phyloP scores from a whole-genome alignment of 208 protist species.

The Leishmania major region DNA sequence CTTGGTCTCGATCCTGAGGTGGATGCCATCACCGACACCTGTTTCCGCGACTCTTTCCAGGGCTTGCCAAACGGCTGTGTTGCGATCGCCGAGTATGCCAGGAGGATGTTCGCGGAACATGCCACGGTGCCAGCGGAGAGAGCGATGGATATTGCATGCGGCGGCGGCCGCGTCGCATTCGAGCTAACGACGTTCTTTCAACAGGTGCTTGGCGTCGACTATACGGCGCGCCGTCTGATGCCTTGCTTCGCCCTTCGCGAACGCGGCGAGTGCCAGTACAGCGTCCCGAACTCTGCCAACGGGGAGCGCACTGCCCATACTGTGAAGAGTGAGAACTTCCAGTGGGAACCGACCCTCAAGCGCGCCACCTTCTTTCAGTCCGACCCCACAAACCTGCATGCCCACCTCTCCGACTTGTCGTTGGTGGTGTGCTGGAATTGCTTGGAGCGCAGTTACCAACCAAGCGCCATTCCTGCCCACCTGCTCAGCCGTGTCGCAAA shows the following conservation, averaged over 20 bases:
- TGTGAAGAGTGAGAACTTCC: constrained; percentile 42
- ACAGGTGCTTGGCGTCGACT: constrained; percentile 84
- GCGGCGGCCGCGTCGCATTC: constrained; percentile 82
- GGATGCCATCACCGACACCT: constrained; percentile 72
- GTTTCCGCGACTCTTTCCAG: constrained; percentile 67
- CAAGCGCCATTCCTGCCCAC: constrained; percentile 71
- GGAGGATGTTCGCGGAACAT: constrained; percentile 49
- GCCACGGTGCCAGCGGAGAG: constrained; percentile 47
- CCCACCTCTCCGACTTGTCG: constrained; percentile 76
- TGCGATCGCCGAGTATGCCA: constrained; percentile 67
- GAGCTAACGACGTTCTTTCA: constrained; percentile 79
- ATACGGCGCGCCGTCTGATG: constrained; percentile 80
- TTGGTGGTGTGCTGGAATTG: constrained; percentile 90
- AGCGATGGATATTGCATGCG: constrained; percentile 86
- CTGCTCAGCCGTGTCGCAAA: constrained; percentile 58
- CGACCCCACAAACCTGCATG: constrained; percentile 88
- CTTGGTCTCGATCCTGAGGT: constrained; percentile 83
- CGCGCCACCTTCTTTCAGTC: constrained; percentile 86
- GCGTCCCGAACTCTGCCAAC: constrained; percentile 31
- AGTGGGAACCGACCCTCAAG: constrained; percentile 68
- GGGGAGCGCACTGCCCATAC: constrained; percentile 34
- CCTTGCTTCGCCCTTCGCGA: constrained; percentile 88
- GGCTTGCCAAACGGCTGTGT: constrained; percentile 73
- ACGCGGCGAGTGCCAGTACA: constrained; percentile 78
- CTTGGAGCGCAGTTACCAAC: constrained; percentile 83